Evolutionary conservation across 148 eudicot species (phyloP), one percentile per base, ranked within the genome.

Genomic region (Linanthus parryae): DNA sequence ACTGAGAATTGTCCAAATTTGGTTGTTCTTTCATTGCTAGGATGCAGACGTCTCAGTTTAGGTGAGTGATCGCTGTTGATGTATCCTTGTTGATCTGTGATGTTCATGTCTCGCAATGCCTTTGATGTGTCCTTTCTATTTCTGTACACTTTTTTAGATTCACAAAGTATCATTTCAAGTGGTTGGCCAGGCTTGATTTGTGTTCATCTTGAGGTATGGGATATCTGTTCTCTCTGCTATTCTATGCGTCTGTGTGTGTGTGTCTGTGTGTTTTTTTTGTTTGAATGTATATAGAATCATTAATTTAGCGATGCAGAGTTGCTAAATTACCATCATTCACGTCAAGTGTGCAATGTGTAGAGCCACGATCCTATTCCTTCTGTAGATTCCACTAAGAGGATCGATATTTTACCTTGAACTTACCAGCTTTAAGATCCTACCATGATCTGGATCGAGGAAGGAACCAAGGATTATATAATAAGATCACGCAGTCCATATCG

Each of bases 181-280:
- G 83, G 97, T 55, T 89, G 95, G 97, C 97, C 95, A 47, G 95
- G 85, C 59, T 69, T 89, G 68, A 71, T 62, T 52, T 80, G 72
- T 26, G 67, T 89, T 52, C 87, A 72, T 72, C 70, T 89, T 38
- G 97, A 89, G 97, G 97, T 84, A 65, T 50, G 63, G 25, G 21
- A 48, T 54, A 15, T n/a, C 16, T 34, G 30, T 57, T 61, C 27
- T 63, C 43, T 42, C 35, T 48, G 8, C 53, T 48, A 24, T 15
- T 27, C 53, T 48, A 1, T 50, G 54, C 21, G n/a, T 18, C 14
- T 14, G 26, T 31, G 30, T 27, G 16, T 48, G 17, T 17, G 37
- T 19, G 4, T 46, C 13, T 46, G 16, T 24, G 16, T 23, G 4
- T 46, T 8, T 25, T 24, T 10, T 24, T n/a, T n/a, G n/a, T n/a